A percentile compares a stretch with the other conserved stretches of the same genome.
phyloP scores from a whole-genome alignment of 805 yeast genomes.

The Wickerhamomyces ciferrii region DNA sequence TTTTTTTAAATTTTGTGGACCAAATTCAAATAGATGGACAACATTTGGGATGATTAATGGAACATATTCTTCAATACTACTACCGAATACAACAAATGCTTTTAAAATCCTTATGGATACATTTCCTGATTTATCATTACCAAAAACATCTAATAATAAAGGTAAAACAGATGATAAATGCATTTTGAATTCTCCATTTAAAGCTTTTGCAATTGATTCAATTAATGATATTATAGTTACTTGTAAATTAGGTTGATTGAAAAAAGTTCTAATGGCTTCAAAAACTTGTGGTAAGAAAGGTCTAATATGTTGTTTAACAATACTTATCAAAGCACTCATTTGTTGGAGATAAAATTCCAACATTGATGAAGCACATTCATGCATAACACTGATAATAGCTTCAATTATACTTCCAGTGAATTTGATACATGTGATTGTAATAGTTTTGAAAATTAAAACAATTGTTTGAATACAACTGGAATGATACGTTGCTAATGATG shows the following conservation, averaged over 20 bases:
- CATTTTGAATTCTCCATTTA: constrained; percentile 89
- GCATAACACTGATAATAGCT: constrained; percentile 81
- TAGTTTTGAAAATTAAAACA: constrained; percentile 82
- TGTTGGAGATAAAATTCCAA: constrained; percentile 88
- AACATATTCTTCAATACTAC: constrained; percentile 81
- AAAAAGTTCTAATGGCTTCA: constrained; percentile 69
- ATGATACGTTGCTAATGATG: constrained; percentile 81
- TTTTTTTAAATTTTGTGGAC: constrained; percentile 50
- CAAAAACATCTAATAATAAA: constrained; percentile 68
- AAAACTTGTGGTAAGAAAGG: constrained; percentile 77
- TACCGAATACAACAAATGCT: constrained; percentile 82
- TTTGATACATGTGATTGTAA: constrained; percentile 87
- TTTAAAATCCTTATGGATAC: constrained; percentile 71
- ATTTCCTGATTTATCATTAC: constrained; percentile 60
- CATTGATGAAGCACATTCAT: constrained; percentile 70
- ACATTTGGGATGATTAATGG: constrained; percentile 85
- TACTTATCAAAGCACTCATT: constrained; percentile 67
- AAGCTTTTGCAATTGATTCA: constrained; percentile 78
- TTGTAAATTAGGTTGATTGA: constrained; percentile 58
- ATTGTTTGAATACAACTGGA: constrained; percentile 92
- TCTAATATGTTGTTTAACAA: constrained; percentile 86
- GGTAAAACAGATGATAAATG: constrained; percentile 77
- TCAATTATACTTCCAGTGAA: constrained; percentile 85
- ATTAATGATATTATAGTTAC: constrained; percentile 74
- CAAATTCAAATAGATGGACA: constrained; percentile 73